A percentile compares a stretch with the other conserved stretches of the same genome.
Evolutionary conservation across 441 rosid species (phyloP).

Genomic region (Dalechampia spathulata): DNA sequence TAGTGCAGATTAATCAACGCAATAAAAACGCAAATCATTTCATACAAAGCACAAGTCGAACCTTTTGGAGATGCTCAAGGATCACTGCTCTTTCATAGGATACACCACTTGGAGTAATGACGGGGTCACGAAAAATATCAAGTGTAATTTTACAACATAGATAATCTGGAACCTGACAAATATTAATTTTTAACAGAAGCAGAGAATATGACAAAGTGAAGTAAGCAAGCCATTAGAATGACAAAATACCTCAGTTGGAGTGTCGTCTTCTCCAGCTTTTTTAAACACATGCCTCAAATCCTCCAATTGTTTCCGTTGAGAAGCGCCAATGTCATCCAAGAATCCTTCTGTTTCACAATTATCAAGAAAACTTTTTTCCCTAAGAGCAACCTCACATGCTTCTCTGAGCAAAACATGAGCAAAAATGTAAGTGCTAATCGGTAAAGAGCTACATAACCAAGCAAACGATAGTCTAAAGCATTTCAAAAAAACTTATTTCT

Average conservation of each 20-base stretch:
- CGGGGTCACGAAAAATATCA: constrained; percentile 83
- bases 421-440: constrained; percentile 10
- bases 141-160: constrained; percentile 88
- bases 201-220: background rate
- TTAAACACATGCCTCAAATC: constrained; percentile 47
- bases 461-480: background rate
- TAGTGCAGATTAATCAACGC: background rate
- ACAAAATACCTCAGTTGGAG: constrained; percentile 48
- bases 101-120: constrained; percentile 83
- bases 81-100: constrained; percentile 83
- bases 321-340: constrained; percentile 30
- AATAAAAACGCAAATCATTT: background rate
- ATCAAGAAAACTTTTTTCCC: constrained; percentile 45
- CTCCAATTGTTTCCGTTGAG: constrained; percentile 38
- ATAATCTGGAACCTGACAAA: constrained; percentile 79
- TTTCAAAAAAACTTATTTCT: background rate
- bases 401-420: constrained; percentile 42
- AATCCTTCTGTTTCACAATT: constrained; percentile 44
- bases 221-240: background rate
- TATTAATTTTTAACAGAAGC: background rate
- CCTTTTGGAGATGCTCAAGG: constrained; percentile 83
- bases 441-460: background rate
- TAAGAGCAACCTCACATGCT: constrained; percentile 72
- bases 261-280: constrained; percentile 65
- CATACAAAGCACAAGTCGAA: constrained; percentile 9